These are phyloP conservation scores for Persicaria tinctoria DNA, from an alignment of 148 eudicot species.

Conservation along the genomic window DNA sequence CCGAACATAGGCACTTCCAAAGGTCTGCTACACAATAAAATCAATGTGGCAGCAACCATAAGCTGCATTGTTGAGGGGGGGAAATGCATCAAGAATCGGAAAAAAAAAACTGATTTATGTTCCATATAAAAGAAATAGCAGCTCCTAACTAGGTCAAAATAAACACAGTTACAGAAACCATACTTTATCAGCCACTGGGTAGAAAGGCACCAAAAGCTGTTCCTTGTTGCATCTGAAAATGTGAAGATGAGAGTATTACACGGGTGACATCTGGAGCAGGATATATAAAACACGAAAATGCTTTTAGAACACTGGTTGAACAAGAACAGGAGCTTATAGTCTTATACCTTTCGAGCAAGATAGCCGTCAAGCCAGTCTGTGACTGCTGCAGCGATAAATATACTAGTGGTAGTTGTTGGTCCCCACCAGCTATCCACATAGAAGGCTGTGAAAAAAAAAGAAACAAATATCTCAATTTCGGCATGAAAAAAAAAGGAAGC, in stretches of 20 bases:
- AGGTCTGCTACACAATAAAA: conserved; percentile 85
- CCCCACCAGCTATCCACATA: conserved; percentile 80
- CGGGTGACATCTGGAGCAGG: background rate
- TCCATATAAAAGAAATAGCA: background rate
- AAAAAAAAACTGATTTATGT: background rate
- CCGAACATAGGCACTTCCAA: conserved; percentile 57
- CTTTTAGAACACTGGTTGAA: background rate
- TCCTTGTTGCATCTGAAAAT: conserved; percentile 69
- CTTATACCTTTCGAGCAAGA: conserved; percentile 90
- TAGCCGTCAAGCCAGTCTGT: conserved; percentile 99
- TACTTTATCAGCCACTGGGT: conserved; percentile 99
- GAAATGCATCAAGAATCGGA: background rate
- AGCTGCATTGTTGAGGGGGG: conserved; percentile 56
- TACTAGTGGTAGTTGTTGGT: conserved; percentile 66
- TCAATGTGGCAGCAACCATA: conserved; percentile 95
- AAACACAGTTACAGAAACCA: background rate
- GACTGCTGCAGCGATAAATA: conserved; percentile 81
- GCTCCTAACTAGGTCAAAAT: background rate
- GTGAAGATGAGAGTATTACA: background rate
- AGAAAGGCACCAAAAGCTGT: conserved; percentile 95
- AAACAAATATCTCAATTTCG: background rate
- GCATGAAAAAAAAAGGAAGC: background rate
- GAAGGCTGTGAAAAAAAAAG: conserved; percentile 47
- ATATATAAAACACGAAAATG: background rate
- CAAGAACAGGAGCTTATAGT: background rate